Evolutionary conservation across 805 yeast species (phyloP).

Genomic region (Ogataea zsoltii): DNA sequence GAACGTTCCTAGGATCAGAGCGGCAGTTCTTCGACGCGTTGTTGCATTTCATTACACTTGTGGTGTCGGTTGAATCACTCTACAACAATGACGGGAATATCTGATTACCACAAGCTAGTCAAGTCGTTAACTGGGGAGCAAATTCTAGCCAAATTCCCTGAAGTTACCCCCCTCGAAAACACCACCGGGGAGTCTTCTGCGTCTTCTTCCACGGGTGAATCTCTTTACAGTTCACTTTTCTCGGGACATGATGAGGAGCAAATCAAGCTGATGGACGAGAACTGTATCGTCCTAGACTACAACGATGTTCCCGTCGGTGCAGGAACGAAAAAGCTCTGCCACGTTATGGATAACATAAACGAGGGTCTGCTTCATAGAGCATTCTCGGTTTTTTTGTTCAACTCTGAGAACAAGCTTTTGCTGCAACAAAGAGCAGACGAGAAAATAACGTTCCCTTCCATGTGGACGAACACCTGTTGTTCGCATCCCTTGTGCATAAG

Average conservation of each 20-base stretch:
- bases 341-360: slow-evolving; percentile 83
- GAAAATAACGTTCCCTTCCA: slow-evolving; percentile 91
- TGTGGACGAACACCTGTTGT: slow-evolving; percentile 99
- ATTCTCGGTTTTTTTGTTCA: slow-evolving; percentile 91
- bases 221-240: slow-evolving; percentile 50
- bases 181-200: slow-evolving; percentile 60
- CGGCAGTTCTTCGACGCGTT: not conserved
- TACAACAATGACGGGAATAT: slow-evolving; percentile 12
- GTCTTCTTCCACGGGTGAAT: slow-evolving; percentile 32
- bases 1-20: not conserved
- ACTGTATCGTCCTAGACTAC: slow-evolving; percentile 90
- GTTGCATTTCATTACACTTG: not conserved
- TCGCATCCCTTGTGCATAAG: slow-evolving; percentile 92
- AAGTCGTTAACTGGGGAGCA: slow-evolving; percentile 47
- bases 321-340: slow-evolving; percentile 89
- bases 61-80: not conserved
- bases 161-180: slow-evolving; percentile 60
- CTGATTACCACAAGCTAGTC: slow-evolving; percentile 53
- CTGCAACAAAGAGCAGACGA: slow-evolving; percentile 96
- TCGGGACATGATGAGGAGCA: slow-evolving; percentile 93
- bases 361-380: slow-evolving; percentile 91
- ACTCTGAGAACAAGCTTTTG: slow-evolving; percentile 70
- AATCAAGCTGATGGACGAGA: slow-evolving; percentile 91
- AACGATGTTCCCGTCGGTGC: slow-evolving; percentile 88
- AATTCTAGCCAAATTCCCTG: slow-evolving; percentile 61